Base-by-base conservation (phyloP, 2,329 filamentous ascomycete species). In the Ceratocystis lukuohia region DNA sequence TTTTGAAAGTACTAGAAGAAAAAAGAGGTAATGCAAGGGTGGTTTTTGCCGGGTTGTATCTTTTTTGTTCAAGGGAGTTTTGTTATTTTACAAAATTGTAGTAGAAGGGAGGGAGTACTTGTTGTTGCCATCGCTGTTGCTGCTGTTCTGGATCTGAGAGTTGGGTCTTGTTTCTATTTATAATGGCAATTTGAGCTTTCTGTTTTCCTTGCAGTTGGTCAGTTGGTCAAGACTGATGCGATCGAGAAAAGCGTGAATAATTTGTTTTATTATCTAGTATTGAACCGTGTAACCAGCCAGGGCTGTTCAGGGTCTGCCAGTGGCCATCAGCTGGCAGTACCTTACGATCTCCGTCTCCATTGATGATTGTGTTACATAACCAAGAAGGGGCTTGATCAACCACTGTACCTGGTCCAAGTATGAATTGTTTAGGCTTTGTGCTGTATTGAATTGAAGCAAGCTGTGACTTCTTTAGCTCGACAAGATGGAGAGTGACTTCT, bases 151-250 rank as follows among this genome's bases (percentile, higher is more conserved):
- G 65, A 62, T 44, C 22, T 59, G 30, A 8, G 17, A 59, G 56
- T 45, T 62, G 50, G 37, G 25, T 53, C 44, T 67, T 61, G 62
- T 69, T 68, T 65, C n/a, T 37, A 68, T 57, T 67, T 64, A 33
- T 17, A 33, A 22, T 37, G 10, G 62, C 28, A 45, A 33, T 62
- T 45, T 62, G 20, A 45, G 61, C 17, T 46, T 25, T 15, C 30
- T 30, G 17, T 62, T 62, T 44, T 61, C 1, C 10, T 25, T 44
- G 33, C 12, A 45, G 4, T 28, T 22, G n/a, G 25, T 33, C 28
- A 17, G 53, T 20, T n/a, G 30, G 22, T 33, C n/a, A 12, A 5
- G 28, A 15, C 12, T 15, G 25, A 28, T 53, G 48, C 2, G 46
- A 22, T 48, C 6, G 20, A 41, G 12, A 41, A 41, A 41, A 15